Conservation (phyloP, 176 grass and related monocot genomes). For the Ensete glaucum region DNA sequence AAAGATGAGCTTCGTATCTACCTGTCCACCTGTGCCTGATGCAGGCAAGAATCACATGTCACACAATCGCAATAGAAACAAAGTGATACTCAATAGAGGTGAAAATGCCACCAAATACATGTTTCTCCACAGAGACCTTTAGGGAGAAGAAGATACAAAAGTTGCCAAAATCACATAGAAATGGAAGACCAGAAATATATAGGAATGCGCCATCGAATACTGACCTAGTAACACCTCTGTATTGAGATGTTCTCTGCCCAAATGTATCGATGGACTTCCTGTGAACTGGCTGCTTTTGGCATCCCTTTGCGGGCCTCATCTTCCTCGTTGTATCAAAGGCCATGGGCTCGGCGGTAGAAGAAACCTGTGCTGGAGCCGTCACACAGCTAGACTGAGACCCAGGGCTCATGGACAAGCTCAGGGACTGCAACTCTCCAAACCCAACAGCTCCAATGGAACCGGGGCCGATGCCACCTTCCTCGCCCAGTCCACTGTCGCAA, state of each 20-base stretch:
- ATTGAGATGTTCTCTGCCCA: constrained; percentile 93
- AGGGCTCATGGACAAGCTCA: constrained; percentile 88
- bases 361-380: constrained; percentile 37
- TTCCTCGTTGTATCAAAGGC: constrained; percentile 35
- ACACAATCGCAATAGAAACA: too few relatives aligned
- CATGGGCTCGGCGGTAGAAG: constrained; percentile 24
- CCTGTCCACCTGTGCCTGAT: constrained; percentile 95
- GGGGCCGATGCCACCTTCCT: constrained; percentile 13
- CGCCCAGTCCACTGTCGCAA: constrained; percentile 20
- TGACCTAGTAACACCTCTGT: constrained; percentile 92
- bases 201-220: background rate
- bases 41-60: background rate
- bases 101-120: too few relatives aligned
- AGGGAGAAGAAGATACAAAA: too few relatives aligned
- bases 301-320: constrained; percentile 52
- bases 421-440: constrained; percentile 44
- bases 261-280: constrained; percentile 96
- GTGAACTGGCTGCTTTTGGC: constrained; percentile 65
- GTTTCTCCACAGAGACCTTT: too few relatives aligned
- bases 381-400: constrained; percentile 60
- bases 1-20: constrained; percentile 95
- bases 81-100: too few relatives aligned
- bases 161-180: too few relatives aligned
- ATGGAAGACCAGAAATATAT: too few relatives aligned
- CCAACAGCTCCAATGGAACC: constrained; percentile 2